Evolutionary conservation across 768 basidiomycete genomes (phyloP).

Genomic region (Serendipita sp.): DNA sequence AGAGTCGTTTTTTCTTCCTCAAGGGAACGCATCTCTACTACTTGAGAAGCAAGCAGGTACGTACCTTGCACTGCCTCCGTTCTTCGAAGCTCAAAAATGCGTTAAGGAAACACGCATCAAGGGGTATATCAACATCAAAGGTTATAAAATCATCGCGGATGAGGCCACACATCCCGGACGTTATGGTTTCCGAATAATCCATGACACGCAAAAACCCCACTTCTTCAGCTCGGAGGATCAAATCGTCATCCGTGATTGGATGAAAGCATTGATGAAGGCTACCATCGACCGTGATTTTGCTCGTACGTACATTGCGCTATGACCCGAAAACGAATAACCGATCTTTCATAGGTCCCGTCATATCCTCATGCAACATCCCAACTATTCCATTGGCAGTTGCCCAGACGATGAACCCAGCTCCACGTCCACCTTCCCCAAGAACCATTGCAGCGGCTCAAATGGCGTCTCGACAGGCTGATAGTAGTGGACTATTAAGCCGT

Average conservation of each 20-base stretch:
- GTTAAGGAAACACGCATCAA: slow-evolving; percentile 81
- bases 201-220: slow-evolving; percentile 74
- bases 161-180: slow-evolving; percentile 82
- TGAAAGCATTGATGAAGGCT: slow-evolving; percentile 99
- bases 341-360: slow-evolving; percentile 54
- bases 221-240: slow-evolving; percentile 89
- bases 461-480: slow-evolving; percentile 70
- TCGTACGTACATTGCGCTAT: slow-evolving; percentile 32
- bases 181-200: slow-evolving; percentile 90
- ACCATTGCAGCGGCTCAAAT: slow-evolving; percentile 79
- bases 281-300: slow-evolving; percentile 89
- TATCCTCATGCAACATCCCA: slow-evolving; percentile 91
- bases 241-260: slow-evolving; percentile 79
- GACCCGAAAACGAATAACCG: no score
- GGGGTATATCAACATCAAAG: slow-evolving; percentile 82
- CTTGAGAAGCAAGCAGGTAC: slow-evolving; percentile 46
- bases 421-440: slow-evolving; percentile 82
- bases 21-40: slow-evolving; percentile 87
- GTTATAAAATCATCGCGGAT: slow-evolving; percentile 87
- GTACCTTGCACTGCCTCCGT: background rate
- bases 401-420: slow-evolving; percentile 91
- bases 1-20: slow-evolving; percentile 75
- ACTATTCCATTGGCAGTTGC: slow-evolving; percentile 91
- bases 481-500: slow-evolving; percentile 60
- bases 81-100: no score